These are phyloP conservation scores for Morella rubra DNA, from an alignment of 306 rosid genomes.

Conservation along the genomic window DNA sequence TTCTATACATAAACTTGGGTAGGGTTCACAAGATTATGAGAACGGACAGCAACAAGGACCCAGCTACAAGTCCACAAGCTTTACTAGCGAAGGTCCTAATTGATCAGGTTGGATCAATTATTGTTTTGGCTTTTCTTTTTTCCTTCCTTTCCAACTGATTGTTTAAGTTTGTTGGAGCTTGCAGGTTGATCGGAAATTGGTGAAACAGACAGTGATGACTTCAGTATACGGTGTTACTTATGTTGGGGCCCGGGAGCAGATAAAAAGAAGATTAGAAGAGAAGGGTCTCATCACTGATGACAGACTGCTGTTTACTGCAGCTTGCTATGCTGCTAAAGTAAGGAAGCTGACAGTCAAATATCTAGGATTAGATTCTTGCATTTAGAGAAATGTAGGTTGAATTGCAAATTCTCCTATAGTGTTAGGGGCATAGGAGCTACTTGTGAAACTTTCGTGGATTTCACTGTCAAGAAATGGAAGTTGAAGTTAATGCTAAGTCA, in stretches of 20 bases:
- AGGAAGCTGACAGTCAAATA: slow-evolving; percentile 30
- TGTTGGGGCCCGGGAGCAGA: slow-evolving; percentile 88
- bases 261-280: slow-evolving; percentile 79
- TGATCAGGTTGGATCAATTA: slow-evolving; percentile 53
- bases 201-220: slow-evolving; percentile 90
- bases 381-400: slow-evolving; percentile 14
- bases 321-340: slow-evolving; percentile 88
- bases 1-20: slow-evolving; percentile 28
- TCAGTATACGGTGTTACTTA: slow-evolving; percentile 88
- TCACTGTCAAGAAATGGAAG: slow-evolving; percentile 1
- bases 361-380: slow-evolving; percentile 9
- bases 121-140: slow-evolving; percentile 20
- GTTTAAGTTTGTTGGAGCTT: slow-evolving; percentile 33
- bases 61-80: slow-evolving; percentile 58
- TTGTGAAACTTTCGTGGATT: not conserved
- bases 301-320: slow-evolving; percentile 56
- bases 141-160: not conserved
- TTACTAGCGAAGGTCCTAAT: slow-evolving; percentile 62
- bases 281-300: slow-evolving; percentile 77
- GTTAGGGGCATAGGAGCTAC: not conserved
- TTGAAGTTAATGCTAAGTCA: not conserved
- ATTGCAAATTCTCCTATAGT: slow-evolving; percentile 4
- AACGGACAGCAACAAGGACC: slow-evolving; percentile 70
- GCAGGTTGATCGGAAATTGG: slow-evolving; percentile 88
- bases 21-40: slow-evolving; percentile 81